Base-by-base conservation (phyloP, 129 eudicot species). In the Scalesia atractyloides region DNA sequence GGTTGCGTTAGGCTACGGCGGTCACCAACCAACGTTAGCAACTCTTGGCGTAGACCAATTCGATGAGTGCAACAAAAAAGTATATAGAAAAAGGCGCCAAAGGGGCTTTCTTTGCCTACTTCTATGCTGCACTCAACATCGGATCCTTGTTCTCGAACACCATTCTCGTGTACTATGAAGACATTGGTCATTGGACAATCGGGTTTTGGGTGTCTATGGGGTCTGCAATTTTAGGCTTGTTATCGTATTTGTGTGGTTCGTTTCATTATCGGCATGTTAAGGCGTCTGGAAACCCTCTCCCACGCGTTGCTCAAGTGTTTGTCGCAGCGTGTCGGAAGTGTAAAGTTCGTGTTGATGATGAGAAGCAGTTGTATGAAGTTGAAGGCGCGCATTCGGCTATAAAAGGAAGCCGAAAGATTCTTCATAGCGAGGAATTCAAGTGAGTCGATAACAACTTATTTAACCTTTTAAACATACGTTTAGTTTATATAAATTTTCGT, bases 1-100 rank as follows among this genome's bases (percentile, higher is more conserved):
- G 57, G 94, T 89, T 60, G 97, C 97, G 0, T 83, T 92, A 37
- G 97, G 97, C 18, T 92, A 92, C 60, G 97, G 97, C 5, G 97
- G 97, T 14, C 94, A 92, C 84, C 96, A 92, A 41, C 97, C 97
- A 5, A 92, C 94, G 1, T 15, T 89, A 18, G 97, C 96, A 37
- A 89, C 97, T 58, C 88, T 89, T 33, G 97, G 97, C 9, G 79
- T 94, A 1, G 96, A 92, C 79, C 98, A 92, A 56, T 92, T 92
- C 16, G 91, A 85, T 9, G 90, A 81, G 33, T 49, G 78, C 3
- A 65, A 77, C 52, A 80, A 85, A 9, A 85, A 84, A 73, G n/a
- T 50, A 75, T 33, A 75, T 30, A 66, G 79, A 73, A 20, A 74
- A 62, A 44, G 48, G 64, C 1, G 64, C 87, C 0, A 89, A 71